phyloP scores from a whole-genome alignment of 306 rosid genomes.

The cucumber (Cucumis sativus) region DNA sequence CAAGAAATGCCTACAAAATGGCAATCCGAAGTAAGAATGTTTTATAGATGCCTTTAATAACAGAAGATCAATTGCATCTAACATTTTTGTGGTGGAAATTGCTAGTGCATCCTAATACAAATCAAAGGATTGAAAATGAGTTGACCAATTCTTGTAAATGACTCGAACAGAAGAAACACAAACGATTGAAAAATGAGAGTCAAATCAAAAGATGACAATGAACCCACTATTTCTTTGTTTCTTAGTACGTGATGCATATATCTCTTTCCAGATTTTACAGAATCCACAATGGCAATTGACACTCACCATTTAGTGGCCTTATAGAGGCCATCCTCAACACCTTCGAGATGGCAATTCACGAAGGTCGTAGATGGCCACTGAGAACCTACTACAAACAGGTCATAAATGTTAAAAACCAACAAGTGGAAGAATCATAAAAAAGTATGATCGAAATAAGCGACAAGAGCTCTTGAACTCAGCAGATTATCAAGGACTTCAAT shows the following conservation, averaged over 20 bases:
- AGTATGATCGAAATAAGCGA: neutral
- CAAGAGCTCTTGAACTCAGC: neutral
- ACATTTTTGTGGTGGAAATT: neutral
- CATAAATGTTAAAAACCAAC: neutral
- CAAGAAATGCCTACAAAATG: slow-evolving; percentile 48
- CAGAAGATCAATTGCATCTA: neutral
- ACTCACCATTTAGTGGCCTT: neutral
- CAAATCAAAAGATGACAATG: neutral
- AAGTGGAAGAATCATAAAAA: neutral
- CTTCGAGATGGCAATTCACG: neutral
- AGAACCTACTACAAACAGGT: neutral
- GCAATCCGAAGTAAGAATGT: neutral
- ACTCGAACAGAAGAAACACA: neutral
- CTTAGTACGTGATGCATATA: neutral
- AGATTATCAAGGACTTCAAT: neutral
- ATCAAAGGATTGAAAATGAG: too few relatives aligned
- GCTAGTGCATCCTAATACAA: neutral
- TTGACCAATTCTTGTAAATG: neutral
- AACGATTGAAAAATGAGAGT: neutral
- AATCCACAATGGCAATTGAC: neutral
- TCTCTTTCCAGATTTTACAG: neutral
- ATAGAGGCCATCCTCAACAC: neutral
- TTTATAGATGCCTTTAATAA: neutral
- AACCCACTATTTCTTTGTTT: neutral
- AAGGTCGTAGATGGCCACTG: neutral